Evolutionary conservation across 495 filamentous ascomycete species (phyloP).

Genomic region (Penicillium paradoxum): DNA sequence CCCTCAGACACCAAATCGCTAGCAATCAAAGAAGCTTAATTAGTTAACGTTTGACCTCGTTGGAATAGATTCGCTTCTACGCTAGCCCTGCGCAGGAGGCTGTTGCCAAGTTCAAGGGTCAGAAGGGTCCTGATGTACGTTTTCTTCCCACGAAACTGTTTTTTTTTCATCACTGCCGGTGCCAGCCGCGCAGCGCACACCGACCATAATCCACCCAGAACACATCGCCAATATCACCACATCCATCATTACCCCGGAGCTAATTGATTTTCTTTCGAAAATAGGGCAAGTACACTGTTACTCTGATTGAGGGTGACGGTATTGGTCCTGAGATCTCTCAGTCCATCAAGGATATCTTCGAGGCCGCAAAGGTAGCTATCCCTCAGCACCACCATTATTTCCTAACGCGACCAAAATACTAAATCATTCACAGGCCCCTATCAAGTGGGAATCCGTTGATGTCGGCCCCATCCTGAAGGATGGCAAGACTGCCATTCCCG

Average conservation of each 20-base stretch:
- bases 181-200: conserved; percentile 17
- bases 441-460: conserved; percentile 96
- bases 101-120: conserved; percentile 88
- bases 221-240: too few species aligned
- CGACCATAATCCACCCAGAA: conserved; percentile 1
- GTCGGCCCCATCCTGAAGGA: conserved; percentile 89
- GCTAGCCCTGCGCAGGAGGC: conserved; percentile 56
- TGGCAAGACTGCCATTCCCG: conserved; percentile 86
- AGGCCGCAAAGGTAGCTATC: conserved; percentile 74
- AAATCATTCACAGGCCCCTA: conserved; percentile 65
- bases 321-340: conserved; percentile 97
- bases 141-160: conserved; percentile 11
- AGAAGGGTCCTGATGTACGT: conserved; percentile 79
- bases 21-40: conserved; percentile 8
- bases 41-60: conserved; percentile 23
- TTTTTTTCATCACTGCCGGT: conserved; percentile 21
- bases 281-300: conserved; percentile 91
- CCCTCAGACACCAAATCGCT: conserved; percentile 7
- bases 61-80: conserved; percentile 42
- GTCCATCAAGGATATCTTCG: conserved; percentile 96
- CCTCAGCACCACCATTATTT: conserved; percentile 8
- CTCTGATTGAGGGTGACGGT: conserved; percentile 96
- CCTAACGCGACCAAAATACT: conserved; percentile 14
- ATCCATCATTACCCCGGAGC: conserved; percentile 6
- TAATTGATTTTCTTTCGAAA: conserved; percentile 8